These are phyloP conservation scores for Phytophthora pisi DNA, from an alignment of 352 stramenopile genomes.

Conservation along the genomic window DNA sequence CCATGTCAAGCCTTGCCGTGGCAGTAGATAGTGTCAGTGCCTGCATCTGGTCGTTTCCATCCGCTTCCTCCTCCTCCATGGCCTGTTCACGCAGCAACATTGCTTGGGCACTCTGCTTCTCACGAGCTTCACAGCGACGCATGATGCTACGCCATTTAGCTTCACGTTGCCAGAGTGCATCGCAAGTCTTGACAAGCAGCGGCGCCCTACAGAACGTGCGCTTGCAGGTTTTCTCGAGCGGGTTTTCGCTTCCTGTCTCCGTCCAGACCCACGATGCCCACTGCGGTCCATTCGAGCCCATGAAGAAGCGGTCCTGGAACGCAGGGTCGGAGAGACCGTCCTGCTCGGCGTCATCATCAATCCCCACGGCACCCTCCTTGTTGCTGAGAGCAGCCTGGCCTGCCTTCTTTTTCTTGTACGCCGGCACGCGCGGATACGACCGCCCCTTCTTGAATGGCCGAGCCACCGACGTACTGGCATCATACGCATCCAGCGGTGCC, in stretches of 20 bases:
- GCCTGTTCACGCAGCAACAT: slow-evolving; percentile 73
- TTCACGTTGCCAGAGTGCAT: slow-evolving; percentile 67
- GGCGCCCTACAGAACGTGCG: slow-evolving; percentile 64
- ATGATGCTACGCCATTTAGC: slow-evolving; percentile 70
- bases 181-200: slow-evolving; percentile 57
- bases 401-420: slow-evolving; percentile 49
- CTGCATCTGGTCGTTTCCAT: slow-evolving; percentile 45
- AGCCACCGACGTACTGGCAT: slow-evolving; percentile 66
- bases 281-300: slow-evolving; percentile 48
- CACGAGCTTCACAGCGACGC: slow-evolving; percentile 49
- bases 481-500: slow-evolving; percentile 76
- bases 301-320: slow-evolving; percentile 73
- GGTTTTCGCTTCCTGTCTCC: slow-evolving; percentile 48
- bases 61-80: slow-evolving; percentile 63
- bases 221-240: slow-evolving; percentile 65
- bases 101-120: slow-evolving; percentile 65
- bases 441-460: slow-evolving; percentile 78
- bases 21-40: slow-evolving; percentile 43
- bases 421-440: slow-evolving; percentile 57
- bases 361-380: slow-evolving; percentile 38
- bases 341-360: slow-evolving; percentile 47
- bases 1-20: slow-evolving; percentile 48
- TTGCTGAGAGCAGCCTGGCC: slow-evolving; percentile 29
- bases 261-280: slow-evolving; percentile 82
- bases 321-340: slow-evolving; percentile 64